Base-by-base conservation (phyloP, 2,329 filamentous ascomycete genomes). In the Talaromyces atroroseus region DNA sequence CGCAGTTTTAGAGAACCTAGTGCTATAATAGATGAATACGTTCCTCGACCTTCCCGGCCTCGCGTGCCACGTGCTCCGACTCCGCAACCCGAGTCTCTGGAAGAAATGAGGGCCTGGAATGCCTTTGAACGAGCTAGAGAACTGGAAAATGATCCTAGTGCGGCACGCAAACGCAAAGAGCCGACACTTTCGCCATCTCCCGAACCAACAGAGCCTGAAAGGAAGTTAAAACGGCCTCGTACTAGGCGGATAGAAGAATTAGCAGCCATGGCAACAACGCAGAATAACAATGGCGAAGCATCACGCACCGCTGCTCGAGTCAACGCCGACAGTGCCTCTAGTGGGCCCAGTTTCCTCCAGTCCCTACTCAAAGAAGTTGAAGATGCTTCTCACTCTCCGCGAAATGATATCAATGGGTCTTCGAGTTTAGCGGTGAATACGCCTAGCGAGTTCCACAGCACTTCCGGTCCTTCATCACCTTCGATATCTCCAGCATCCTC, bases 341-440 rank as follows among this genome's bases (percentile, higher is more conserved):
- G 78, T 26, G 82, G 81, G 7, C 89, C 90, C 7, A 92, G 89
- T 5, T 92, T 97, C 67, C 79, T 97, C 7, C 89, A 90, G 23
- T 92, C 90, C 0, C 77, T 97, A 6, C 76, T 97, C 50, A 90
- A 89, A 68, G 92, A 97, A 71, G 90, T 97, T 1, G 91, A 95
- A 66, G 80, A 76, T 40, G 78, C 74, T 58, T 68, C 71, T 47
- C 63, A 65, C 54, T 61, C 68, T 34, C 58, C 62, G 54, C 59
- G 68, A 56, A 63, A 64, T 20, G 64, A 63, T 42, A 65, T 69
- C 8, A 62, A 65, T 61, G 67, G 66, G 21, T 67, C 64, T 18
- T 68, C 74, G 8, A 64, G 62, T 46, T 63, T 66, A 8, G 61
- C 32, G 32, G 32, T 66, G 49, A 82, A 65, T 48, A 65, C 64